A percentile compares a stretch with the other conserved stretches of the same genome.
These are phyloP conservation scores for Tanacetum coccineum DNA, from an alignment of 129 eudicot genomes.

Conservation along the genomic window DNA sequence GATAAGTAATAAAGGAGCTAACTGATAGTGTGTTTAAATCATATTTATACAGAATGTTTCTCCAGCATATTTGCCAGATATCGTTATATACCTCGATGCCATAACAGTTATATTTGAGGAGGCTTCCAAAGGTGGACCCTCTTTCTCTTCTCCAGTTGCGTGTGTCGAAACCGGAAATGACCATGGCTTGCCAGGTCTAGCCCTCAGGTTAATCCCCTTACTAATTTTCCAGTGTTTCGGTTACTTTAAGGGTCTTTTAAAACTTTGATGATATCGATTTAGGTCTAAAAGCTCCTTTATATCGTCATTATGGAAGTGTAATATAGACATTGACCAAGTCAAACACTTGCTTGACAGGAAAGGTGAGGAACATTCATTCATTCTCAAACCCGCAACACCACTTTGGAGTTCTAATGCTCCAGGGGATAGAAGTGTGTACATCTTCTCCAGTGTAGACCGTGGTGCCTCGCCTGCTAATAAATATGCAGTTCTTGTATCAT, in stretches of 20 bases:
- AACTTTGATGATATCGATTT: no score
- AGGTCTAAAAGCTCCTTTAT: background rate
- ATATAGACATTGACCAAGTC: conserved; percentile 17
- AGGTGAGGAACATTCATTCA: conserved; percentile 94
- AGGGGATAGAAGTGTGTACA: conserved; percentile 34
- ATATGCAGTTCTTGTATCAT: conserved; percentile 83
- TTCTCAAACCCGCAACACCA: conserved; percentile 68
- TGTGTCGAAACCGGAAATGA: conserved; percentile 69
- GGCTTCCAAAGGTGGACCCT: conserved; percentile 65
- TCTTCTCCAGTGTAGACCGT: conserved; percentile 35
- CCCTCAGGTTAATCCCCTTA: conserved; percentile 61
- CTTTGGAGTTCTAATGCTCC: conserved; percentile 38
- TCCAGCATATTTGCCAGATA: conserved; percentile 65
- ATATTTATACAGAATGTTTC: conserved; percentile 68
- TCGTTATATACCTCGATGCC: conserved; percentile 74
- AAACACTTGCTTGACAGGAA: conserved; percentile 56
- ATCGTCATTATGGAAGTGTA: conserved; percentile 13
- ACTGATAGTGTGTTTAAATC: conserved; percentile 1
- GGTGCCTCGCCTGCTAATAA: conserved; percentile 41
- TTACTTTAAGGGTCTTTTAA: background rate
- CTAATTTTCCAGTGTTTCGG: no score
- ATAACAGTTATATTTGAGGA: conserved; percentile 74
- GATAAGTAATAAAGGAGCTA: background rate
- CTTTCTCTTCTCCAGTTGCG: conserved; percentile 60
- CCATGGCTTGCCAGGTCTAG: conserved; percentile 66